Evolutionary conservation across 495 filamentous ascomycete species (phyloP).

Genomic region (Trichoderma parareesei): DNA sequence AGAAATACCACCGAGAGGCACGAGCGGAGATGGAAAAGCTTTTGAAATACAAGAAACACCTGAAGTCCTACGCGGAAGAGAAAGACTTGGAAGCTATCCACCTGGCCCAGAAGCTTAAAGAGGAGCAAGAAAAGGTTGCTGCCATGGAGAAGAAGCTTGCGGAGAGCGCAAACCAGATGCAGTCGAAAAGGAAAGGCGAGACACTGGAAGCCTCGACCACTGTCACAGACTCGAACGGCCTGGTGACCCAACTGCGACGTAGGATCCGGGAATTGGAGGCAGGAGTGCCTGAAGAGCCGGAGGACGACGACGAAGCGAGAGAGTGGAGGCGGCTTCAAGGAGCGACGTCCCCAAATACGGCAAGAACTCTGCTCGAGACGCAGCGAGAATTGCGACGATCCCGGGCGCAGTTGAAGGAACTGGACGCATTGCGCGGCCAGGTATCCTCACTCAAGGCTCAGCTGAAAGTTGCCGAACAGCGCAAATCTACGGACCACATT

Average conservation of each 20-base stretch:
- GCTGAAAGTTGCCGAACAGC: conserved; percentile 39
- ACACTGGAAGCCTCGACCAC: conserved; percentile 47
- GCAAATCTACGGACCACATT: conserved; percentile 32
- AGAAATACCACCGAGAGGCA: conserved; percentile 74
- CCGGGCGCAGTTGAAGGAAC: conserved; percentile 40
- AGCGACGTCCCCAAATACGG: conserved; percentile 32
- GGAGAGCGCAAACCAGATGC: conserved; percentile 50
- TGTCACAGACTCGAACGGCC: conserved; percentile 55
- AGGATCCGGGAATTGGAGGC: conserved; percentile 55
- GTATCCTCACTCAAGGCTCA: conserved; percentile 35
- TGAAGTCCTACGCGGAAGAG: conserved; percentile 81
- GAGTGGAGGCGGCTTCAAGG: conserved; percentile 24
- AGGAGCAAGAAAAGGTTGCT: conserved; percentile 50
- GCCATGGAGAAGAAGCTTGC: conserved; percentile 52
- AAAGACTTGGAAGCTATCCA: conserved; percentile 77
- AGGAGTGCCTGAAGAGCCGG: conserved; percentile 30
- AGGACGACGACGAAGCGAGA: conserved; percentile 23
- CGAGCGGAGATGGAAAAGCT: conserved; percentile 69
- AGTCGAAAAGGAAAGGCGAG: conserved; percentile 27
- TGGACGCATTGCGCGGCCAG: conserved; percentile 42
- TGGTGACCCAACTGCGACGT: conserved; percentile 59
- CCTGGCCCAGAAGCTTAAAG: conserved; percentile 60
- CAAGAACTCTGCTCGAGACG: conserved; percentile 36
- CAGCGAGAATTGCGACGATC: conserved; percentile 40
- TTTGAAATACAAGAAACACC: conserved; percentile 69